These are phyloP conservation scores for Angophora floribunda DNA, from an alignment of 345 rosid species.

Conservation along the genomic window DNA sequence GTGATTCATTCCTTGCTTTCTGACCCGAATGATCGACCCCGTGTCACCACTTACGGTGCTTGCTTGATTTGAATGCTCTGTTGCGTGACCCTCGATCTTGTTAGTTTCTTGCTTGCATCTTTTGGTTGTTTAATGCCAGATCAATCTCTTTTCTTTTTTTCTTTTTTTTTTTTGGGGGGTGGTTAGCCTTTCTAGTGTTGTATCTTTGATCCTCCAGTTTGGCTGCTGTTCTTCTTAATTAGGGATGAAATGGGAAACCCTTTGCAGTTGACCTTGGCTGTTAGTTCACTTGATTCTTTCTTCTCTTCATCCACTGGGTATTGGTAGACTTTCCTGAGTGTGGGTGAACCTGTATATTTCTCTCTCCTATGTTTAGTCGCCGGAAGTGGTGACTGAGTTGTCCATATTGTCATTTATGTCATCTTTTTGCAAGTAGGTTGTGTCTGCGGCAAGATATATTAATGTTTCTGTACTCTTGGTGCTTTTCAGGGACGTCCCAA, in stretches of 20 bases:
- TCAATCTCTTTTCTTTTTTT: neutral
- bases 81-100: neutral
- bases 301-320: neutral
- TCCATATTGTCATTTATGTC: neutral
- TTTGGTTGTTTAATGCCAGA: neutral
- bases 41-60: neutral
- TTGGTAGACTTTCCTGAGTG: neutral
- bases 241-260: neutral
- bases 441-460: neutral
- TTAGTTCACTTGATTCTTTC: neutral
- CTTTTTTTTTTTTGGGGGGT: neutral
- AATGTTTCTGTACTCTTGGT: neutral
- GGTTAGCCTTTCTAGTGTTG: neutral
- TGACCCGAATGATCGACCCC: neutral
- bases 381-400: neutral
- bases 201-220: neutral
- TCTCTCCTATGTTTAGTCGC: neutral
- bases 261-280: neutral
- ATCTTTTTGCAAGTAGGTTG: neutral
- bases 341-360: neutral
- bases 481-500: conserved; percentile 86
- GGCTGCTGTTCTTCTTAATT: neutral
- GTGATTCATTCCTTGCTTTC: neutral
- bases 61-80: neutral
- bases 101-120: neutral